These are phyloP conservation scores for Drechslerella coelobrocha DNA, from an alignment of 2,329 filamentous ascomycete species.

Conservation along the genomic window DNA sequence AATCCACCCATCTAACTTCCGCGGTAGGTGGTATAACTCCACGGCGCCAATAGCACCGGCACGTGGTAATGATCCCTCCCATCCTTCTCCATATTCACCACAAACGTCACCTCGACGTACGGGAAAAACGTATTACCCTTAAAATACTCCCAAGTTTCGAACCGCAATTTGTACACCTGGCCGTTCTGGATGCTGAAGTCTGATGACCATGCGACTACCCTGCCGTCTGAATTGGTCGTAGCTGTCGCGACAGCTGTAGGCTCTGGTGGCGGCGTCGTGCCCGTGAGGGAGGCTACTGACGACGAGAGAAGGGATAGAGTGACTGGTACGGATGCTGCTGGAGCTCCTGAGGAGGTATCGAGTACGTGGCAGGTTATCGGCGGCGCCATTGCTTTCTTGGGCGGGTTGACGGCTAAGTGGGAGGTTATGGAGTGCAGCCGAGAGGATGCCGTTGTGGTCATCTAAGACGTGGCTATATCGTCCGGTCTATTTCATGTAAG, in stretches of 20 bases:
- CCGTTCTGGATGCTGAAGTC: slow-evolving; percentile 66
- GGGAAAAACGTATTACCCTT: slow-evolving; percentile 67
- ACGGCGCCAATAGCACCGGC: slow-evolving; percentile 76
- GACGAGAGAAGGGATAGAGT: slow-evolving; percentile 61
- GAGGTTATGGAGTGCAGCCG: slow-evolving; percentile 50
- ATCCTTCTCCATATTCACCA: slow-evolving; percentile 59
- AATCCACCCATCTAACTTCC: slow-evolving; percentile 66
- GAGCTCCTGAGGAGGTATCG: slow-evolving; percentile 76
- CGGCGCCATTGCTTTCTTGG: slow-evolving; percentile 53
- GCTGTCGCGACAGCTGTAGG: slow-evolving; percentile 63
- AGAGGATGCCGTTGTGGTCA: slow-evolving; percentile 50
- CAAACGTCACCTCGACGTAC: slow-evolving; percentile 65
- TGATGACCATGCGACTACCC: slow-evolving; percentile 73
- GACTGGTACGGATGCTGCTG: slow-evolving; percentile 71
- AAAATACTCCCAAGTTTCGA: slow-evolving; percentile 76
- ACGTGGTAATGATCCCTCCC: slow-evolving; percentile 76
- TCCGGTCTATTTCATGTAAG: background rate
- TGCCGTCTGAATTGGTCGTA: slow-evolving; percentile 77
- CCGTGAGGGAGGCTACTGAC: slow-evolving; percentile 52
- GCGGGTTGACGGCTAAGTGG: slow-evolving; percentile 35
- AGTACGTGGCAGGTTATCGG: slow-evolving; percentile 87
- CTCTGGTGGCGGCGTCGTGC: slow-evolving; percentile 56
- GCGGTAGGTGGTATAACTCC: slow-evolving; percentile 81
- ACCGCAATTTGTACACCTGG: slow-evolving; percentile 69
- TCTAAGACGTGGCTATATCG: slow-evolving; percentile 11